Conservation (phyloP, 768 basidiomycete genomes). For the Coprinopsis sp. region DNA sequence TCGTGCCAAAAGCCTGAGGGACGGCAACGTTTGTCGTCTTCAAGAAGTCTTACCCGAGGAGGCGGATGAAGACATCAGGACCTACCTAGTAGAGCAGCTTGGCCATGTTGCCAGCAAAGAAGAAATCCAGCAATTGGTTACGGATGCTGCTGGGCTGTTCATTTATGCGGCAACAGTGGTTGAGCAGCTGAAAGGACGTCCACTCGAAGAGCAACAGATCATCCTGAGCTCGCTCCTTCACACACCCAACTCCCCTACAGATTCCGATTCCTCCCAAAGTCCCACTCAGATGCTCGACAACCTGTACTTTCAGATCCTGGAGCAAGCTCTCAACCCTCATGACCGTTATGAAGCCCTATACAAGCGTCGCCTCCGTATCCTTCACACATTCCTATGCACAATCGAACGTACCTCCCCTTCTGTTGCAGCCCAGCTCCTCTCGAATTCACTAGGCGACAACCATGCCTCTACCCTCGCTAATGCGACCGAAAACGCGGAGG, state of each 20-base stretch:
- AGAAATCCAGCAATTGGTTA: constrained; percentile 11
- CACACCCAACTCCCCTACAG: too few relatives aligned
- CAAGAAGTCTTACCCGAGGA: constrained; percentile 1
- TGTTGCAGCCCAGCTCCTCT: constrained; percentile 13
- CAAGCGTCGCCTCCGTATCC: constrained; percentile 9
- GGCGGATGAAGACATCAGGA: constrained; percentile 3
- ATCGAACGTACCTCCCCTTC: constrained; percentile 13
- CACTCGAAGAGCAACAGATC: too few relatives aligned
- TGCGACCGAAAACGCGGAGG: background rate
- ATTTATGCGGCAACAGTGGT: too few relatives aligned
- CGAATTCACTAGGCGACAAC: background rate
- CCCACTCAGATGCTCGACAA: constrained; percentile 9
- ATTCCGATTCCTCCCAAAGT: too few relatives aligned
- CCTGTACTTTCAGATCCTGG: constrained; percentile 14
- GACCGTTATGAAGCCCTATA: constrained; percentile 6
- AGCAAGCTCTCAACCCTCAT: constrained; percentile 15
- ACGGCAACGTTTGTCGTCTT: too few relatives aligned
- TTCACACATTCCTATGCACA: constrained; percentile 21
- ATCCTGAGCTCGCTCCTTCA: too few relatives aligned
- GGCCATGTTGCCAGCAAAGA: background rate
- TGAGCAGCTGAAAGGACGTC: too few relatives aligned
- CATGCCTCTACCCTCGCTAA: background rate
- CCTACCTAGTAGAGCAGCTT: constrained; percentile 2
- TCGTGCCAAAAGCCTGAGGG: background rate
- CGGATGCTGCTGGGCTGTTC: too few relatives aligned